Conservation (phyloP, 495 filamentous ascomycete genomes). For the Cudoniella acicularis region DNA sequence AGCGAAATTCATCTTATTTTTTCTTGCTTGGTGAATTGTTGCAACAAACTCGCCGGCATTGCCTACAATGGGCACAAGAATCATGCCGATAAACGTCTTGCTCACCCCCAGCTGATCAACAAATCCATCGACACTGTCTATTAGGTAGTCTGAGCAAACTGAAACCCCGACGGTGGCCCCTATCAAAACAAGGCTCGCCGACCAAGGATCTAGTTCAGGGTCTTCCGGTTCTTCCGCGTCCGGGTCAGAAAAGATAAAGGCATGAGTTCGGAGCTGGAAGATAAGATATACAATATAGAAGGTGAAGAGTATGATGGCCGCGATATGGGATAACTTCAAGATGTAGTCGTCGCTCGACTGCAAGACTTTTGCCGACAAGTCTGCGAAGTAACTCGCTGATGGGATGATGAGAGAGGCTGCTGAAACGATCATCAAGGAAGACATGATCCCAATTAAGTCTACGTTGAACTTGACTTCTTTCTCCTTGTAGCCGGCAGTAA, state of each 20-base stretch:
- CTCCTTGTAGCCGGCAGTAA: background rate
- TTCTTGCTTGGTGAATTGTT: conserved; percentile 75
- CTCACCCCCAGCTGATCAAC: conserved; percentile 24
- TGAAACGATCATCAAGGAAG: conserved; percentile 11
- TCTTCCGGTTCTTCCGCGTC: conserved; percentile 17
- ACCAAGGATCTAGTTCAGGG: conserved; percentile 15
- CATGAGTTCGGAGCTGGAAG: conserved; percentile 14
- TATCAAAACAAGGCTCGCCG: conserved; percentile 21
- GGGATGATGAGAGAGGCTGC: conserved; percentile 20
- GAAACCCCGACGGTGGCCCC: conserved; percentile 29
- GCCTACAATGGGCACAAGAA: conserved; percentile 85
- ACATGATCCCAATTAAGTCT: background rate
- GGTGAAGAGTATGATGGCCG: conserved; percentile 8
- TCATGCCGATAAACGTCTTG: conserved; percentile 69
- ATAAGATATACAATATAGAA: conserved; percentile 7
- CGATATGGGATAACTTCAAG: conserved; percentile 3
- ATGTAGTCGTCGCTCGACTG: background rate
- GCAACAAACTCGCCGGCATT: conserved; percentile 89
- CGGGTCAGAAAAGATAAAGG: conserved; percentile 9
- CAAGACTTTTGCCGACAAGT: background rate
- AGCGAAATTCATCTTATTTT: conserved; percentile 92
- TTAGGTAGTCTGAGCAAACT: conserved; percentile 30
- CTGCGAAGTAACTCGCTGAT: conserved; percentile 34
- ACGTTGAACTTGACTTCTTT: background rate
- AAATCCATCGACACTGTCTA: conserved; percentile 30